A percentile compares a stretch with the other conserved stretches of the same genome.
Conservation (phyloP, 306 rosid genomes). For the Quercus suber region DNA sequence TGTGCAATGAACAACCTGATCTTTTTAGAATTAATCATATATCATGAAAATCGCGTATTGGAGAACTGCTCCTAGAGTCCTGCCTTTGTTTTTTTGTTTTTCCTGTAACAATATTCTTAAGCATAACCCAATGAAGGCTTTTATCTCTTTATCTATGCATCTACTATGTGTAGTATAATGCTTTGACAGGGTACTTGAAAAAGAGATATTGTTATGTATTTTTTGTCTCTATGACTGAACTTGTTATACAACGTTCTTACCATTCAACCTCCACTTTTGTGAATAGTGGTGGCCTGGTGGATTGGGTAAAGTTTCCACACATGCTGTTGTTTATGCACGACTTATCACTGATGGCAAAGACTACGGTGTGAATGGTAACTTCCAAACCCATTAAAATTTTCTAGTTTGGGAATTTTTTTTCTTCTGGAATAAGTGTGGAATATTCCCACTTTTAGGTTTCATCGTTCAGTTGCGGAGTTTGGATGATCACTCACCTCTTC, state of each 20-base stretch:
- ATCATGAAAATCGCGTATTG: neutral
- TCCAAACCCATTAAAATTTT: constrained; percentile 7
- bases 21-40: neutral
- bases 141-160: neutral
- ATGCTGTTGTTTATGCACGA: constrained; percentile 85
- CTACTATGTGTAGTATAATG: neutral
- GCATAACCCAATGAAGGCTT: neutral
- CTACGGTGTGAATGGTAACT: constrained; percentile 81
- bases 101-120: constrained; percentile 4
- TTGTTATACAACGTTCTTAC: constrained; percentile 26
- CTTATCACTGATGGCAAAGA: constrained; percentile 70
- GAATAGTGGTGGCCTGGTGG: constrained; percentile 99
- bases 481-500: constrained; percentile 90
- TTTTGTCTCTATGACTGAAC: neutral
- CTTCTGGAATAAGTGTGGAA: constrained; percentile 10
- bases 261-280: constrained; percentile 22
- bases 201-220: neutral
- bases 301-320: constrained; percentile 86
- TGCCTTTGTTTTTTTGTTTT: neutral
- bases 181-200: constrained; percentile 11
- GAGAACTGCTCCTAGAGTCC: neutral
- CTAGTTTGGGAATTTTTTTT: constrained; percentile 4
- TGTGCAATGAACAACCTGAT: neutral
- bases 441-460: constrained; percentile 59
- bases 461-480: constrained; percentile 91